Base-by-base conservation (phyloP, 2,329 filamentous ascomycete species). In the Zasmidium cellare region DNA sequence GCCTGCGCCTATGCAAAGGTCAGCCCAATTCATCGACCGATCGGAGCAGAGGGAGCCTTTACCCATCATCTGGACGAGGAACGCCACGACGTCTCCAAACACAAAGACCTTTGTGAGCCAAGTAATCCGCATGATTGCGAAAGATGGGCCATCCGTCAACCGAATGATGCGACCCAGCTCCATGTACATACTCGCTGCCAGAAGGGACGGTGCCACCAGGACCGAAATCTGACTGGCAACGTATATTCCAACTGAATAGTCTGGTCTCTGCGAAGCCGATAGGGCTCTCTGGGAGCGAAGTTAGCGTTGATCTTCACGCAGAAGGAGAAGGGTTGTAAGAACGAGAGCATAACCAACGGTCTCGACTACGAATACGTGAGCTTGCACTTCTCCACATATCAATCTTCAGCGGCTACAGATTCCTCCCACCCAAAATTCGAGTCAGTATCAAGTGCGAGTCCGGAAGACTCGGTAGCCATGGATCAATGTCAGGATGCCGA, bases 151-250 rank as follows among this genome's bases (percentile, higher is more conserved):
- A 9, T 76, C 68, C 2, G 76, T 68, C 38, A 75, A 63, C 22
- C 72, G 71, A 16, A 82, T 76, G 38, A 82, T 72, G 9, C 79
- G 75, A 24, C 75, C 77, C 23, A 82, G 75, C 16, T 74, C 71
- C 69, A 80, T 82, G 65, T 82, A 82, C 61, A 80, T 77, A 0
- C 75, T 74, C 12, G 80, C 80, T 12, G 79, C 79, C 59, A 80
- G 76, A 7, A 31, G 14, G 7, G 76, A 76, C 1, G 80, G 80
- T 1, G 76, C 78, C 23, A 82, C 72, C 2, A 82, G 72, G 46
- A 80, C 71, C 63, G 80, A 73, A 28, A 80, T 58, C 19, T 69
- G 71, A 58, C 78, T 72, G 59, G 80, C 67, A 46, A 77, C 72
- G 64, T 74, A 80, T 2, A 46, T 18, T 12, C 7, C 28, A 14